Conservation (phyloP, 306 rosid species). For the Begonia fuchsioides region DNA sequence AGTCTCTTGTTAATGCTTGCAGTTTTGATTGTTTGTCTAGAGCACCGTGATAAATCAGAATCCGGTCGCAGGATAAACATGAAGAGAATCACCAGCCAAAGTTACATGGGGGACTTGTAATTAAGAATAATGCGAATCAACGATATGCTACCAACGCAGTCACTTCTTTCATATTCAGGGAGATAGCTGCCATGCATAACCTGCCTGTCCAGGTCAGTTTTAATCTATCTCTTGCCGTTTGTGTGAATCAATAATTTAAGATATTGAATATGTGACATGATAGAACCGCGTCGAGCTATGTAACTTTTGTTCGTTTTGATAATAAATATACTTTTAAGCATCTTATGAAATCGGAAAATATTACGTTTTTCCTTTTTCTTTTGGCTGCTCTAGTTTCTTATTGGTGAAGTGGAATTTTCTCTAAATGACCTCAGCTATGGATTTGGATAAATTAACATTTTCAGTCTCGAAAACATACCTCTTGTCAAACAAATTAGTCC, state of each 20-base stretch:
- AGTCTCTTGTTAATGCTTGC: background rate
- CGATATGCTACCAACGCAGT: conserved; percentile 80
- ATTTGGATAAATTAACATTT: too few relatives aligned
- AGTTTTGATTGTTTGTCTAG: background rate
- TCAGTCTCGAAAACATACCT: too few relatives aligned
- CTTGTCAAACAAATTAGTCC: too few relatives aligned
- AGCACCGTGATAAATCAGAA: conserved; percentile 10
- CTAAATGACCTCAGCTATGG: too few relatives aligned
- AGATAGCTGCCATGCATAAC: conserved; percentile 59
- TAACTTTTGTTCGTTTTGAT: too few relatives aligned
- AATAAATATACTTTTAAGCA: too few relatives aligned
- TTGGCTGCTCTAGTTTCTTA: too few relatives aligned
- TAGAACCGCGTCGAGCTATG: too few relatives aligned
- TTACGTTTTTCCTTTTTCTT: too few relatives aligned
- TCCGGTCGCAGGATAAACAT: conserved; percentile 48
- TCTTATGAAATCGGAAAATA: too few relatives aligned
- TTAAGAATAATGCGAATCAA: conserved; percentile 75
- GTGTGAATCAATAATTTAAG: background rate
- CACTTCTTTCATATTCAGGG: conserved; percentile 75
- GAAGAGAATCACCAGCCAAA: conserved; percentile 87
- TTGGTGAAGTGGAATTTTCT: too few relatives aligned
- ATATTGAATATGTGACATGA: too few relatives aligned
- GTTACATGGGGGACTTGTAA: conserved; percentile 90
- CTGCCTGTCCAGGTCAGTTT: conserved; percentile 73
- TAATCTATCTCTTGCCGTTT: background rate